Base-by-base conservation (phyloP, 768 basidiomycete genomes). In the Pleurotus tuoliensis region DNA sequence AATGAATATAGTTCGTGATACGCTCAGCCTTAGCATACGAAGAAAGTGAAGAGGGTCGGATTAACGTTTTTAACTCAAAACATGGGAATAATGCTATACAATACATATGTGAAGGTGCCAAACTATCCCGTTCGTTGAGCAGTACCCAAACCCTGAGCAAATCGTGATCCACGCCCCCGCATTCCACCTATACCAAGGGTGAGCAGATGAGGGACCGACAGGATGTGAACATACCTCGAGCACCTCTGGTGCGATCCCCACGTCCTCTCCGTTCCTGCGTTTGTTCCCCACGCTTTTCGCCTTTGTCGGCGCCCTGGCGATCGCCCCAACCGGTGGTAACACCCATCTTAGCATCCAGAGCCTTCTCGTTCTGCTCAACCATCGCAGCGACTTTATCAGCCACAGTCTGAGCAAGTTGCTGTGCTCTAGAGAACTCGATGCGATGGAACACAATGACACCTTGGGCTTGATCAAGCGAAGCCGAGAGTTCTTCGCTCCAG, bases 371-470 rank as follows among this genome's bases (percentile, higher is more conserved):
- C 63, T 91, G 88, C 65, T 98, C 94, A 4, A 94, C 86, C 82
- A 98, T 79, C 16, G 81, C 77, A 22, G 81, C 85, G 16, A 95
- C 81, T 71, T 92, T 92, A 64, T 98, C 95, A 5, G 96, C 89
- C 43, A 99, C 81, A 40, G 84, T 82, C 65, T 90, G 89, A 1
- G 92, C 87, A n/a, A 98, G 77, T 68, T 94, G 89, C 70, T 99
- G 97, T 3, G 88, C 78, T 46, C 92, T 88, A 13, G 90, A 86
- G 38, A 91, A 80, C 63, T 98, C 95, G 56, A 93, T 82, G 56
- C 93, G 87, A 67, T 98, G 93, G 79, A 98, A 94, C 46, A 96
- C 87, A 56, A 99, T 82, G 43, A 96, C 94, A 38, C 86, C 88
- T 20, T 87, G 87, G 15, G 92, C 87, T 67, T 92, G 93, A 69